Evolutionary conservation across 2,329 filamentous ascomycete species (phyloP), one percentile per base, ranked within the genome.

Genomic region (Colletotrichum liriopes): DNA sequence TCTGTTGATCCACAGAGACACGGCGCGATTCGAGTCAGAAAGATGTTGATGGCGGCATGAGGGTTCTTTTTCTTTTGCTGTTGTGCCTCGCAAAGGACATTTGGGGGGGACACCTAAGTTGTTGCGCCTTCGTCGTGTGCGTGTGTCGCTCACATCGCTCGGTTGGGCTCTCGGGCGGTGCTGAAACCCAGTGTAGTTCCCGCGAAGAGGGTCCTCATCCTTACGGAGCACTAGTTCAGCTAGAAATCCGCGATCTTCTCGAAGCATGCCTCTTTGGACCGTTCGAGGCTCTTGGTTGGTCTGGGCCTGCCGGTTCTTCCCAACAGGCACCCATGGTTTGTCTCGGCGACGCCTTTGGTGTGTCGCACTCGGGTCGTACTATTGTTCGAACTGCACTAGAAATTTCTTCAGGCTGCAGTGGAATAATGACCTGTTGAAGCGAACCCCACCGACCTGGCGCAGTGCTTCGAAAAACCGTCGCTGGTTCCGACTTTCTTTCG

Each of bases 261-360:
- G 69, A 72, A 72, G 59, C 51, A 58, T 72, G 26, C 69, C 69
- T 43, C 49, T 71, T 69, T 55, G n/a, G 65, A 69, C 26, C 52
- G 59, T 59, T 55, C 54, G 65, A 69, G 58, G 65, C 56, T 52
- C 32, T 41, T 51, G 45, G 47, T 71, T 54, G 52, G 65, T 39
- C 58, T 60, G 54, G 43, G 49, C 43, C 52, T 47, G 54, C 65
- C 52, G 69, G 55, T 49, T 54, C 14, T 60, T n/a, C 20, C 59
- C 65, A 72, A 20, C 26, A 64, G 65, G 39, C 54, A 54, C 32
- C 32, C 47, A 49, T 41, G 41, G 29, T 43, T 64, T 69, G 65
- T 69, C 69, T 69, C 65, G 69, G 69, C 66, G 45, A 60, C 54
- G 18, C 69, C 69, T 69, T 63, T 64, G 65, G 51, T 65, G 65